Evolutionary conservation across 176 grass and related monocot species (phyloP).

Genomic region (Ensete glaucum): DNA sequence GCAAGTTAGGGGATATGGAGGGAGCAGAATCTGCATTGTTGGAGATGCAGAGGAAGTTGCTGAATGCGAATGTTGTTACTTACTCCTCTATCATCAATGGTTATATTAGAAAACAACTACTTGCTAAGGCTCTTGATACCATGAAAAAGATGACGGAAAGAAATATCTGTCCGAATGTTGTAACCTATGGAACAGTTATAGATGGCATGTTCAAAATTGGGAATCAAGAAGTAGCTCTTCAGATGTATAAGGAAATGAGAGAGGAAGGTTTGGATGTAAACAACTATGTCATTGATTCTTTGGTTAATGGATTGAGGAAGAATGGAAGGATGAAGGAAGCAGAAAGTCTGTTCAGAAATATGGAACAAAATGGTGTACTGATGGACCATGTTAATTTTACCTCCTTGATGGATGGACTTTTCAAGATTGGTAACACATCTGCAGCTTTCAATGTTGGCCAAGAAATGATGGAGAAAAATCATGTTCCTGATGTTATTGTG

Average conservation of each 20-base stretch:
- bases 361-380: slow-evolving; percentile 38
- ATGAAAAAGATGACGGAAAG: slow-evolving; percentile 62
- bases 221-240: slow-evolving; percentile 49
- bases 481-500: slow-evolving; percentile 56
- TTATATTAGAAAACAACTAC: slow-evolving; percentile 49
- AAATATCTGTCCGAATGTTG: slow-evolving; percentile 49
- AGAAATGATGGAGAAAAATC: slow-evolving; percentile 58
- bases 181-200: slow-evolving; percentile 73
- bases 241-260: slow-evolving; percentile 48
- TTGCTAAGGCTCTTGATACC: slow-evolving; percentile 38
- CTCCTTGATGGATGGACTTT: slow-evolving; percentile 74
- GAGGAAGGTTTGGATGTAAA: slow-evolving; percentile 45
- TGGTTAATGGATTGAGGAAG: slow-evolving; percentile 73
- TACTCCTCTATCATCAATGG: slow-evolving; percentile 70
- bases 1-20: slow-evolving; percentile 47
- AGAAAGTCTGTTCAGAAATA: slow-evolving; percentile 41
- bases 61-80: slow-evolving; percentile 59
- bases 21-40: slow-evolving; percentile 48
- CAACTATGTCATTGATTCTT: slow-evolving; percentile 54
- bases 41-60: slow-evolving; percentile 46
- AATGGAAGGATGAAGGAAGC: slow-evolving; percentile 60
- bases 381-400: slow-evolving; percentile 73
- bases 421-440: slow-evolving; percentile 53
- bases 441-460: slow-evolving; percentile 60
- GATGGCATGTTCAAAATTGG: slow-evolving; percentile 66